Base-by-base conservation (phyloP, 768 basidiomycete species). In the Boletus eberwhitei region DNA sequence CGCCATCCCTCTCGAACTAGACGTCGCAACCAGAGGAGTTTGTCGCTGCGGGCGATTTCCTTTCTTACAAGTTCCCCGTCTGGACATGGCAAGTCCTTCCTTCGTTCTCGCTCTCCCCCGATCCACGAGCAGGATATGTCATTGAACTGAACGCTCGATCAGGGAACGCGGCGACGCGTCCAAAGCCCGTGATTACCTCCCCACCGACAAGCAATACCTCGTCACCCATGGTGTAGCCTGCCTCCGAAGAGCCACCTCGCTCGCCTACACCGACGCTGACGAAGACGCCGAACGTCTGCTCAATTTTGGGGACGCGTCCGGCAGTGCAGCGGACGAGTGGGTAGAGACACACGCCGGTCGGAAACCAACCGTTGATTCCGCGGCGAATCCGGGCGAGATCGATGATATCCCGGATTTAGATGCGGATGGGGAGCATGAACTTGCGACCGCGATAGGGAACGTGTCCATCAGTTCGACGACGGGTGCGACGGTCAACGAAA, bases 1-100 rank as follows among this genome's bases (percentile, higher is more conserved):
- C n/a, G 4, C 24, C 36, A 4, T n/a, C 58, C 48, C 19, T 53
- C 37, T 43, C 17, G 4, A 32, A 29, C 55, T 42, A 58, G 54
- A 65, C 57, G 45, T 48, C 49, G 19, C 35, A 29, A 48, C 16
- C 69, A 90, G 96, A 99, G 84, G 97, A 98, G 73, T 98, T 97
- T 66, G 93, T 98, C 29, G 93, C 92, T 16, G 97, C 97, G 8
- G 97, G 97, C 50, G 97, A 99, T 72, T 98, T 98, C 74, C 76
- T 99, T 55, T 79, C 87, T 8, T 98, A 98, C 84, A 99, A 99
- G 77, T 99, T 99, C 73, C 92, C 93, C 12, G 93, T 97, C 24
- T 99, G 97, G 97, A 79, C 85, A 65, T 99, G 97, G 97, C 92
- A 53, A 62, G 88, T 70, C 50, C 56, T 9, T 5, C 14, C 8